Evolutionary conservation across 1,284 basidiomycete genomes (phyloP), one percentile per base, ranked within the genome.

Genomic region (Cryptococcus neoformans): DNA sequence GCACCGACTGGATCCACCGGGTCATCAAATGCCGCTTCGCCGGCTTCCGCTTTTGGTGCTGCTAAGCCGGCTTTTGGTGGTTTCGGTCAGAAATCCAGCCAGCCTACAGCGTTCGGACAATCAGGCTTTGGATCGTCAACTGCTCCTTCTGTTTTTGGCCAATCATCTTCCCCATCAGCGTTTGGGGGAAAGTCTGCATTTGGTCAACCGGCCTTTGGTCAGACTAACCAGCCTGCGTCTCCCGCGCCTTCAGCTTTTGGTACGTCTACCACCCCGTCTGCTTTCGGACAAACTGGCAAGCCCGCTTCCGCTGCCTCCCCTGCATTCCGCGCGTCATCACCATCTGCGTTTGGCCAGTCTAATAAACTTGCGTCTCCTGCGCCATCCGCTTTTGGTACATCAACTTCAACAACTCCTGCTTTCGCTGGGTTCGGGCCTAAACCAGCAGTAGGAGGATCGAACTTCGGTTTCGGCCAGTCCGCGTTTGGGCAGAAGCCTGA

Each of bases 251-350:
- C 57, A 14, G 63, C 60, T 34, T 65, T 66, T 41, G 62, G 61
- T 11, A 51, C 59, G 1, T 5, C 56, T 2, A 49, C 53, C 1
- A 54, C 57, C 3, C 46, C 59, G 17, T 50, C 57, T 37, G 50
- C 54, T 61, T 84, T 85, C 63, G 72, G 71, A 1, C 76, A 44
- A 44, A 17, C 14, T 7, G 12, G 21, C 42, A 44, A 44, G 42
- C 42, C 42, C 42, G 42, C 42, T 44, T 44, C 42, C 21, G n/a
- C 42, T n/a, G 42, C 40, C 40, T n/a, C 40, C 11, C n/a, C 40
- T 41, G 11, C 6, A 11, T 41, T n/a, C 40, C n/a, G 12, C 21
- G 21, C 21, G 21, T 21, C 21, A 21, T 41, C 40, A 57, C 9
- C 78, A 36, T 80, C 55, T 11, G 53, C 62, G 45, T 48, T 57